These are phyloP conservation scores for Mycena galopus DNA, from an alignment of 768 basidiomycete genomes.

Conservation along the genomic window DNA sequence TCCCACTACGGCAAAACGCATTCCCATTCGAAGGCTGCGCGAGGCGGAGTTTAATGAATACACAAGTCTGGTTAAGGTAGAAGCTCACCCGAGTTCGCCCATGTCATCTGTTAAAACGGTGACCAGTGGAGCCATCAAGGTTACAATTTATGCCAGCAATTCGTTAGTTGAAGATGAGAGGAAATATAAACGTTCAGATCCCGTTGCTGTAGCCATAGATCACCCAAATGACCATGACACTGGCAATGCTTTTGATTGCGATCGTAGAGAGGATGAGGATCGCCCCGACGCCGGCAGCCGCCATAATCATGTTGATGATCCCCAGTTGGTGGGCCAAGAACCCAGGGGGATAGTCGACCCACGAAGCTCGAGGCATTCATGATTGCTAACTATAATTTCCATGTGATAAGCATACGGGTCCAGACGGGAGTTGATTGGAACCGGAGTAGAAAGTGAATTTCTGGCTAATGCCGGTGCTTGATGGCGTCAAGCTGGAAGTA, in stretches of 20 bases:
- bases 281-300: constrained; percentile 37
- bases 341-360: constrained; percentile 52
- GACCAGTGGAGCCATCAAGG: constrained; percentile 46
- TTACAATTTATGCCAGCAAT: constrained; percentile 40
- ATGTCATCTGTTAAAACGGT: constrained; percentile 46
- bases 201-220: constrained; percentile 52
- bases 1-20: constrained; percentile 31
- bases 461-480: constrained; percentile 42
- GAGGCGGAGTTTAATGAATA: neutral
- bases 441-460: constrained; percentile 55
- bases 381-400: constrained; percentile 48
- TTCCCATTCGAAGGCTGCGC: constrained; percentile 41
- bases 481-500: constrained; percentile 53
- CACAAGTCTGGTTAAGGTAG: neutral
- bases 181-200: constrained; percentile 43
- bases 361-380: constrained; percentile 54
- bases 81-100: constrained; percentile 52
- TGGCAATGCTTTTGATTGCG: constrained; percentile 38
- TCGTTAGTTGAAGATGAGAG: neutral
- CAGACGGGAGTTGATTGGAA: constrained; percentile 13
- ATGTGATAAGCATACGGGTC: neutral
- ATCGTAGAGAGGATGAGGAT: constrained; percentile 51
- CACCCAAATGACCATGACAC: constrained; percentile 43
- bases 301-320: constrained; percentile 43
- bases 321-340: constrained; percentile 48